Evolutionary conservation across 768 basidiomycete species (phyloP).

Genomic region (Chalciporus piperatus): DNA sequence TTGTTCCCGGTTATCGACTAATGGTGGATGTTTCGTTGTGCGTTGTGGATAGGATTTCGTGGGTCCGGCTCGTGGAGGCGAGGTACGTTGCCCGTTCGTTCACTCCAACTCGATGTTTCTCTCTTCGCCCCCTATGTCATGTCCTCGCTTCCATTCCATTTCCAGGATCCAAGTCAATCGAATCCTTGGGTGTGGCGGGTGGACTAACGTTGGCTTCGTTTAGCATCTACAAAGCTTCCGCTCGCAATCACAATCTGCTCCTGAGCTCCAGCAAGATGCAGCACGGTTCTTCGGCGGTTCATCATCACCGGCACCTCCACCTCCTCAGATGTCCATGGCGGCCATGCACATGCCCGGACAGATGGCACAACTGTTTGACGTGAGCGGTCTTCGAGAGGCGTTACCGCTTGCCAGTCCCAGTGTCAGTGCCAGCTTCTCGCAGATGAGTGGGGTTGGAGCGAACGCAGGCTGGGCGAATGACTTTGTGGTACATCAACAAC

Average conservation of each 20-base stretch:
- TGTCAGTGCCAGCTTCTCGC: not conserved
- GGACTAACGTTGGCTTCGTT: too few species aligned
- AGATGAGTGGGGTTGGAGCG: slow-evolving; percentile 12
- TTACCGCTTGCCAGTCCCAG: slow-evolving; percentile 10
- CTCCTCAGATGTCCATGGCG: slow-evolving; percentile 8
- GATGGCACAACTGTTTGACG: slow-evolving; percentile 50
- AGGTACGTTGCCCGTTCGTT: slow-evolving; percentile 41
- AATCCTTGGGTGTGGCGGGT: too few species aligned
- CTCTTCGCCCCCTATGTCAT: too few species aligned
- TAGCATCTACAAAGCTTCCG: slow-evolving; percentile 53
- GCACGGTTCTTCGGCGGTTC: slow-evolving; percentile 59
- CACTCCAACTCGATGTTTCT: slow-evolving; percentile 5
- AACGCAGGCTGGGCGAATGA: slow-evolving; percentile 59
- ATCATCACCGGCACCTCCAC: slow-evolving; percentile 17
- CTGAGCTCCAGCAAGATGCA: slow-evolving; percentile 58
- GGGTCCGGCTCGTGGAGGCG: slow-evolving; percentile 48
- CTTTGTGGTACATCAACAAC: slow-evolving; percentile 44
- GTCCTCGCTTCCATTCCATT: not conserved
- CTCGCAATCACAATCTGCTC: slow-evolving; percentile 49
- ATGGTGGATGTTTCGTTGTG: too few species aligned
- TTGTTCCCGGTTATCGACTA: too few species aligned
- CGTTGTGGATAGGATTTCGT: slow-evolving; percentile 59
- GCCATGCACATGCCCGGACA: slow-evolving; percentile 27
- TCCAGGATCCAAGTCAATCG: too few species aligned
- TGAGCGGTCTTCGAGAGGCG: slow-evolving; percentile 40